A percentile compares a stretch with the other conserved stretches of the same genome.
Evolutionary conservation across 306 rosid species (phyloP).

Genomic region (Alnus rubra): DNA sequence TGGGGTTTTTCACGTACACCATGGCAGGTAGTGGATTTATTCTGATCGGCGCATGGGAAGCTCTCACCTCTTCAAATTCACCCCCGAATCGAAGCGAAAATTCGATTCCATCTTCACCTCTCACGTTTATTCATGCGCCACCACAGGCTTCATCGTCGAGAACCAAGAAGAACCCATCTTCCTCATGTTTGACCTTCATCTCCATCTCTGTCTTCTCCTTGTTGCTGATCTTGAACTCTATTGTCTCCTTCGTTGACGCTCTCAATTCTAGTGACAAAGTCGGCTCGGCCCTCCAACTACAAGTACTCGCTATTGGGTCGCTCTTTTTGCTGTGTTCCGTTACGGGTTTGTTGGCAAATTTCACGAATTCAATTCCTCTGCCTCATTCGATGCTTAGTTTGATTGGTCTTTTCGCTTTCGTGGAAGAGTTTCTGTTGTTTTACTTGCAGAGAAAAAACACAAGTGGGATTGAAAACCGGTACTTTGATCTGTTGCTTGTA

Average conservation of each 20-base stretch:
- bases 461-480: slow-evolving; percentile 69
- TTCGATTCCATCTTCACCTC: slow-evolving; percentile 26
- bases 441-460: slow-evolving; percentile 77
- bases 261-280: slow-evolving; percentile 52
- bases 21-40: slow-evolving; percentile 62
- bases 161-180: slow-evolving; percentile 9
- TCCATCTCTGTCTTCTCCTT: slow-evolving; percentile 38
- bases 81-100: slow-evolving; percentile 8
- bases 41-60: slow-evolving; percentile 57
- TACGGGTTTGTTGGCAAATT: slow-evolving; percentile 36
- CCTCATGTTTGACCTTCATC: slow-evolving; percentile 35
- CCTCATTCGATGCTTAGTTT: slow-evolving; percentile 45
- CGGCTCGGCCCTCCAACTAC: slow-evolving; percentile 70
- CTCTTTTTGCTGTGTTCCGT: slow-evolving; percentile 64
- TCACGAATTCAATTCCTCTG: slow-evolving; percentile 20
- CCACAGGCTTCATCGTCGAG: slow-evolving; percentile 21
- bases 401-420: slow-evolving; percentile 61
- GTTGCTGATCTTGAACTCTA: slow-evolving; percentile 49
- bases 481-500: slow-evolving; percentile 67
- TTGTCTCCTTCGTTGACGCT: slow-evolving; percentile 53
- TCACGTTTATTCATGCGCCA: slow-evolving; percentile 11
- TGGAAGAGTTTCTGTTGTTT: slow-evolving; percentile 68
- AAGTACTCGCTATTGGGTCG: slow-evolving; percentile 44
- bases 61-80: slow-evolving; percentile 28
- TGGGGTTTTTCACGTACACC: slow-evolving; percentile 58